Evolutionary conservation across 768 basidiomycete genomes (phyloP).

Genomic region (Pleurotus tuber-regium): DNA sequence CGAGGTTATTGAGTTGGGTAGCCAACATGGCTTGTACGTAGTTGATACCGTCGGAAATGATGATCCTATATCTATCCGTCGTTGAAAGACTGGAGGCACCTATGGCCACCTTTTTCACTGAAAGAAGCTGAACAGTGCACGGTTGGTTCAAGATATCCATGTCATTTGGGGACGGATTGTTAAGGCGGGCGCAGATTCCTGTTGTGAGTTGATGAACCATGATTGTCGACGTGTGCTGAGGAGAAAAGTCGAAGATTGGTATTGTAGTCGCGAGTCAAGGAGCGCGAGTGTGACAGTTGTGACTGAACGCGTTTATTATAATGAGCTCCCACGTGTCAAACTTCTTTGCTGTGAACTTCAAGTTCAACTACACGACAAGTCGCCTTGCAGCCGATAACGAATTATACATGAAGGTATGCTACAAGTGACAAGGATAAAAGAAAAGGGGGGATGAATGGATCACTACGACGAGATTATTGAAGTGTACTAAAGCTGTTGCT

Average conservation of each 20-base stretch:
- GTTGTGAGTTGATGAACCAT: constrained; percentile 47
- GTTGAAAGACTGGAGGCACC: constrained; percentile 27
- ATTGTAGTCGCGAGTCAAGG: constrained; percentile 16
- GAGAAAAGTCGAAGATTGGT: too few relatives aligned
- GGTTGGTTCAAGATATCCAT: constrained; percentile 37
- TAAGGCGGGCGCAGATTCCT: constrained; percentile 54
- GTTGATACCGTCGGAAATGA: constrained; percentile 85
- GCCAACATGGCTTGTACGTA: constrained; percentile 95
- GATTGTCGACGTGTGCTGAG: too few relatives aligned
- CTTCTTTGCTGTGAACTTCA: constrained; percentile 3
- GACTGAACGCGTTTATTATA: constrained; percentile 23
- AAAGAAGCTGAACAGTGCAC: constrained; percentile 75
- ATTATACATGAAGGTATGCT: constrained; percentile 7
- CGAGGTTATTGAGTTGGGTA: constrained; percentile 80
- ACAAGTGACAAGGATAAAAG: not conserved
- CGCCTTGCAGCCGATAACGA: not conserved
- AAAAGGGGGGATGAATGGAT: not conserved
- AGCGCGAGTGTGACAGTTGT: constrained; percentile 23
- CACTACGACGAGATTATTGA: constrained; percentile 2
- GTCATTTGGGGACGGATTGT: constrained; percentile 42
- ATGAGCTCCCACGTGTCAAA: constrained; percentile 8
- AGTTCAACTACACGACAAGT: not conserved
- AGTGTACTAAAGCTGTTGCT: too few relatives aligned
- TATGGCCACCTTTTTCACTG: constrained; percentile 70
- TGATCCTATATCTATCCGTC: constrained; percentile 68